Conservation (phyloP, 345 rosid genomes). For the Physaria fendleri region DNA sequence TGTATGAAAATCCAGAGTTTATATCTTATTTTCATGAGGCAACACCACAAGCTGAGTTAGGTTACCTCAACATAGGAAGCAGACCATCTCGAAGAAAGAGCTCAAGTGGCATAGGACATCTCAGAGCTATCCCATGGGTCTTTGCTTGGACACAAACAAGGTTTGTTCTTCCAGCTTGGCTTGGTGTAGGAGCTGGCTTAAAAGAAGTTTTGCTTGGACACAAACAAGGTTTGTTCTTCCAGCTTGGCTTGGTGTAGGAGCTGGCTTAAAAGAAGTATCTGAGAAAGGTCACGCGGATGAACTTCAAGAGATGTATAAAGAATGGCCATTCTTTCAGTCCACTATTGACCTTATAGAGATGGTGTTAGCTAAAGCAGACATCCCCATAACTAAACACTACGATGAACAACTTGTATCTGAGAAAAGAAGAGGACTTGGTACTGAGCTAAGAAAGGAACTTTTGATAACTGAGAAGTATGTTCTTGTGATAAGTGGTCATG, state of each 20-base stretch:
- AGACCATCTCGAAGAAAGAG: constrained; percentile 85
- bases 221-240: too few species aligned
- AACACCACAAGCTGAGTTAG: constrained; percentile 95
- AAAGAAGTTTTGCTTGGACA: too few species aligned
- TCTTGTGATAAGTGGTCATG: constrained; percentile 68
- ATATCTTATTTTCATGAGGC: constrained; percentile 92
- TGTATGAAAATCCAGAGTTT: constrained; percentile 91
- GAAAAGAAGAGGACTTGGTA: constrained; percentile 62
- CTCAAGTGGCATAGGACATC: constrained; percentile 89
- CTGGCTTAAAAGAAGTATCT: too few species aligned
- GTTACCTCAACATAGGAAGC: constrained; percentile 93
- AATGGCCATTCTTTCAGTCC: constrained; percentile 94
- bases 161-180: constrained; percentile 99
- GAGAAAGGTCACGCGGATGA: constrained; percentile 76
- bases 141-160: constrained; percentile 99
- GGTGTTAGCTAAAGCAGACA: constrained; percentile 89
- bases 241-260: too few species aligned
- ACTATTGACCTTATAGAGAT: constrained; percentile 94
- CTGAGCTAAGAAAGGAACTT: constrained; percentile 62
- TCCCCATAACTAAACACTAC: constrained; percentile 74
- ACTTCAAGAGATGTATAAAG: constrained; percentile 76
- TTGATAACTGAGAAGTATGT: constrained; percentile 62
- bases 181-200: constrained; percentile 87
- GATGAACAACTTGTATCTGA: constrained; percentile 81
- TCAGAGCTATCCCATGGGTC: constrained; percentile 95